Conservation (phyloP, 257 asterid genomes). For the Ocimum tenuiflorum region DNA sequence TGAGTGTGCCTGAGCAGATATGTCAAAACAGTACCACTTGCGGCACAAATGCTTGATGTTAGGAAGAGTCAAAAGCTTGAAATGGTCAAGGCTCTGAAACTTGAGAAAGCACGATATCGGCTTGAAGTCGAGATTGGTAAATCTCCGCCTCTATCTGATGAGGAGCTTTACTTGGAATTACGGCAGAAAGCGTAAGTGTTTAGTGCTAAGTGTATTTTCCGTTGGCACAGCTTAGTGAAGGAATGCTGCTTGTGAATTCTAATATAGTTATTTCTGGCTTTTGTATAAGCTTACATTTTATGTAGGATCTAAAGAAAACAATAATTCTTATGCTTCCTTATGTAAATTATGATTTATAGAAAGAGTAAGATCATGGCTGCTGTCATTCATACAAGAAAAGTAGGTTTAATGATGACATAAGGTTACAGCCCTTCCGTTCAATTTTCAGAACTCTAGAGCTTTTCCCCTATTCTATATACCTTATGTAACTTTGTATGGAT, state of each 20-base stretch:
- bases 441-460: background rate
- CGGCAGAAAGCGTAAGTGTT: slow-evolving; percentile 76
- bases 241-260: background rate
- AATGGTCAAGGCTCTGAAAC: slow-evolving; percentile 66
- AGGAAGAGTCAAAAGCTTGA: slow-evolving; percentile 77
- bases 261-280: background rate
- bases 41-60: slow-evolving; percentile 80
- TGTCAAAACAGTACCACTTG: slow-evolving; percentile 88
- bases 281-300: background rate
- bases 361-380: background rate
- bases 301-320: background rate
- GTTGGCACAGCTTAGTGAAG: background rate
- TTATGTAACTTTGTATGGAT: background rate
- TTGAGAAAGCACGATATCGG: slow-evolving; percentile 79
- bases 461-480: background rate
- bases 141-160: slow-evolving; percentile 91
- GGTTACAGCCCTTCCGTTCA: background rate
- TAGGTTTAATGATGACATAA: background rate
- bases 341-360: background rate
- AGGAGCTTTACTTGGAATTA: slow-evolving; percentile 68
- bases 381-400: background rate
- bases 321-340: background rate
- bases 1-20: slow-evolving; percentile 51
- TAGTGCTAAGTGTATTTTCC: background rate
- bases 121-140: slow-evolving; percentile 94